phyloP scores from a whole-genome alignment of 345 rosid species.

The Carallia brachiata region DNA sequence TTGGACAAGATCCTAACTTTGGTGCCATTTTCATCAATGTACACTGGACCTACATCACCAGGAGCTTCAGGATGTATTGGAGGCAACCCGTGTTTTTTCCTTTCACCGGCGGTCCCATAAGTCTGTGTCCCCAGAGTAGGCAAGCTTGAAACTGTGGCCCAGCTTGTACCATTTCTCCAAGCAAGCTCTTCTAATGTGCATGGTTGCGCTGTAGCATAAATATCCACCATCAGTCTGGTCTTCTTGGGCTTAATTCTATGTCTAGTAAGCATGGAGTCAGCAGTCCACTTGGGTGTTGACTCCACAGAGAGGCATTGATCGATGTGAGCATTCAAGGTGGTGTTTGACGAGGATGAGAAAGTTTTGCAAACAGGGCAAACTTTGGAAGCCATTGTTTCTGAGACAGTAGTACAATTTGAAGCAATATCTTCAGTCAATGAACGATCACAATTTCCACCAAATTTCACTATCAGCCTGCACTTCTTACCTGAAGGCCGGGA shows the following conservation, averaged over 20 bases:
- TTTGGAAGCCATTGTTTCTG: constrained; percentile 79
- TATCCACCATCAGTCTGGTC: constrained; percentile 75
- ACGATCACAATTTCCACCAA: constrained; percentile 59
- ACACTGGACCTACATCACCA: constrained; percentile 76
- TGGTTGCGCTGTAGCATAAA: constrained; percentile 57
- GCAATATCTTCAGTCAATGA: constrained; percentile 62
- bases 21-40: constrained; percentile 81
- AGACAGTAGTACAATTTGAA: constrained; percentile 51
- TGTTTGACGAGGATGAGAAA: constrained; percentile 92
- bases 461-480: constrained; percentile 68
- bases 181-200: constrained; percentile 94
- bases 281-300: constrained; percentile 58
- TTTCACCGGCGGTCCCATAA: constrained; percentile 31
- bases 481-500: constrained; percentile 46
- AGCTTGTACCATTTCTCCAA: constrained; percentile 72
- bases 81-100: constrained; percentile 36
- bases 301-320: constrained; percentile 92
- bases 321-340: constrained; percentile 97
- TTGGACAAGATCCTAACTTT: constrained; percentile 83
- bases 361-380: constrained; percentile 98
- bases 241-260: constrained; percentile 73
- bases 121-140: constrained; percentile 41
- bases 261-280: constrained; percentile 54
- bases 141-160: constrained; percentile 49
- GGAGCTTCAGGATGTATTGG: constrained; percentile 45